These are phyloP conservation scores for Beauveria medogensis DNA, from an alignment of 2,329 filamentous ascomycete genomes.

Conservation along the genomic window DNA sequence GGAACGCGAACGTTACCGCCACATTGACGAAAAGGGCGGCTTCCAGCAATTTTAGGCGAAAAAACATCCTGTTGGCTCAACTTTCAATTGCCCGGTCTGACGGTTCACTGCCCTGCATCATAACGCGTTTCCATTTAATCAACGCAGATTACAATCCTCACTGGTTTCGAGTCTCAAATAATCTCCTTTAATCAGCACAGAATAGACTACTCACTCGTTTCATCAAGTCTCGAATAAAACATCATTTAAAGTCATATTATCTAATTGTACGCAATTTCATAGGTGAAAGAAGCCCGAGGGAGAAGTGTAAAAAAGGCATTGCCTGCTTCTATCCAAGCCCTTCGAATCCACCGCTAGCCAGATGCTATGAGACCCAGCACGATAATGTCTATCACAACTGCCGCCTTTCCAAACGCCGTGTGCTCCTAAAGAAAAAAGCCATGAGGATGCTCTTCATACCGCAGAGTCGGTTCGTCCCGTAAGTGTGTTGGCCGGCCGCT, in stretches of 20 bases:
- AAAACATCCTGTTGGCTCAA: neutral
- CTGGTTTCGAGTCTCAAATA: neutral
- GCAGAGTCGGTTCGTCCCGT: slow-evolving; percentile 20
- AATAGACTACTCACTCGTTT: neutral
- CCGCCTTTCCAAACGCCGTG: slow-evolving; percentile 12
- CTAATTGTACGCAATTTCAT: neutral
- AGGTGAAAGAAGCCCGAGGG: neutral
- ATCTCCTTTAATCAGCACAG: neutral
- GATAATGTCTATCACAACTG: neutral
- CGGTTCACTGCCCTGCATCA: neutral
- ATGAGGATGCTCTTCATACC: slow-evolving; percentile 23
- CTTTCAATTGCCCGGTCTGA: neutral
- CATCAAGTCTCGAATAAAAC: neutral
- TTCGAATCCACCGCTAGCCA: neutral
- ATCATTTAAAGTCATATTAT: slow-evolving; percentile 2
- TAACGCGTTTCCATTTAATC: neutral
- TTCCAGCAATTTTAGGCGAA: slow-evolving; percentile 35
- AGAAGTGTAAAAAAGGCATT: neutral
- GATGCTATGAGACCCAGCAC: neutral
- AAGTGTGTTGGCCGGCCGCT: slow-evolving; percentile 8
- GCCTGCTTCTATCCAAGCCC: neutral
- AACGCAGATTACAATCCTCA: neutral
- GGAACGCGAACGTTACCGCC: slow-evolving; percentile 68
- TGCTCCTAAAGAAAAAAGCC: slow-evolving; percentile 12
- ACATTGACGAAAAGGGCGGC: slow-evolving; percentile 74